phyloP scores from a whole-genome alignment of 2,329 filamentous ascomycete species.

The Diaporthe velutina region DNA sequence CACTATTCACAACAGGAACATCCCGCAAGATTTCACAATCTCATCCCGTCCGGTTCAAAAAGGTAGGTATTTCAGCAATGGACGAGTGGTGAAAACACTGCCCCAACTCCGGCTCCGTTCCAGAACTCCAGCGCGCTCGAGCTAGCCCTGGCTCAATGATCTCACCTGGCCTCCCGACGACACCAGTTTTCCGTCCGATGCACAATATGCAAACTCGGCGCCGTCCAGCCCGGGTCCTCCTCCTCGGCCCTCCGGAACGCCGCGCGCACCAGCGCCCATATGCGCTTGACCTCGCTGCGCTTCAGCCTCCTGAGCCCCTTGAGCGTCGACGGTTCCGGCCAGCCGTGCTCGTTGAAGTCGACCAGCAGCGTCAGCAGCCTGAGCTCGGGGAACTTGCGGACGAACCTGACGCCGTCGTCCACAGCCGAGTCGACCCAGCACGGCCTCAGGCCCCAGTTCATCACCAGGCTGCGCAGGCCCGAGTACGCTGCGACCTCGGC shows the following conservation, averaged over 20 bases:
- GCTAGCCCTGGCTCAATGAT: not conserved
- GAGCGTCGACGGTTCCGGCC: conserved; percentile 36
- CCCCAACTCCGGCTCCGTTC: not conserved
- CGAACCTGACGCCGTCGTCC: conserved; percentile 37
- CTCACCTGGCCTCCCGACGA: conserved; percentile 30
- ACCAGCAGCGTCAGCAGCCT: conserved; percentile 38
- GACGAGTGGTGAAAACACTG: not conserved
- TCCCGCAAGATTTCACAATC: not conserved
- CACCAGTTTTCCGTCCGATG: conserved; percentile 38
- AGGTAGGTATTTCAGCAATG: not conserved
- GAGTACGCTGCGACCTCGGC: conserved; percentile 34
- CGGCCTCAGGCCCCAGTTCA: conserved; percentile 41
- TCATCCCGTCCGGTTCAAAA: not conserved
- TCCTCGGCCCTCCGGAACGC: conserved; percentile 27
- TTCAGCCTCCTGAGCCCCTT: conserved; percentile 34
- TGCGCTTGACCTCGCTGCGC: conserved; percentile 39
- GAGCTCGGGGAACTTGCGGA: conserved; percentile 35
- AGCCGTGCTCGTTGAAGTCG: conserved; percentile 40
- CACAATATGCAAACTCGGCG: conserved; percentile 35
- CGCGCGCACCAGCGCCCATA: conserved; percentile 36
- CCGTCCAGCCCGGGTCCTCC: conserved; percentile 27
- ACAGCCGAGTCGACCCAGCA: conserved; percentile 40
- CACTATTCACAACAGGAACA: not conserved
- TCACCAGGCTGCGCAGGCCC: conserved; percentile 38
- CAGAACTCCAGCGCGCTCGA: not conserved